Base-by-base conservation (phyloP, 2,329 filamentous ascomycete species). In the Rhynchosporium graminicola region DNA sequence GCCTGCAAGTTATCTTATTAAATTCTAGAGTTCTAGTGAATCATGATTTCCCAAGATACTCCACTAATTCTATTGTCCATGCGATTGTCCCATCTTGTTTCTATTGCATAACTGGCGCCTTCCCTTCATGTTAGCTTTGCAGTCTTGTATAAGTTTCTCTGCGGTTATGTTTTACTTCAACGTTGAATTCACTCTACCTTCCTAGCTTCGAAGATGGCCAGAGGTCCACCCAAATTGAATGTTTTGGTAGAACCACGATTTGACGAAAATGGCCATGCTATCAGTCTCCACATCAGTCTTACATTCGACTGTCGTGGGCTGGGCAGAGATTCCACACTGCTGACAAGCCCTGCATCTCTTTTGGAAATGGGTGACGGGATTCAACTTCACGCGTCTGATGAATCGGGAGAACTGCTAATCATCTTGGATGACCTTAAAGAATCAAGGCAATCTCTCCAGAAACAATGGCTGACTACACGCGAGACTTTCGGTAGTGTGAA, bases 271-370 rank as follows among this genome's bases (percentile, higher is more conserved):
- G 46, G 20, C 9, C 20, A 29, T 10, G 36, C 48, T 51, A 3
- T 42, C n/a, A 45, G 46, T 13, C 57, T 59, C 10, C 13, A 36
- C 20, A 38, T 51, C 36, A 42, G 33, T 26, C 46, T 59, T 20
- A 29, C 12, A 9, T 43, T 59, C 20, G 46, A 51, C 9, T 54
- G 20, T 54, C 51, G n/a, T 28, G 8, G 10, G 9, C 20, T 54
- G 26, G 20, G 28, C 20, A 20, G 15, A 42, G 36, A 40, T 28
- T 20, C 38, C 8, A 15, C n/a, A 15, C 20, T 54, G 28, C 5
- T 42, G n/a, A 42, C 51, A 28, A 38, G 36, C 36, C 36, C 51
- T 42, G 20, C 51, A 9, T 40, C 36, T 8, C 38, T 54, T 54
- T 5, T 9, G n/a, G 51, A 20, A 2, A 20, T 54, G 36, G 20